phyloP scores from a whole-genome alignment of 768 basidiomycete species.

The Russula lepida region DNA sequence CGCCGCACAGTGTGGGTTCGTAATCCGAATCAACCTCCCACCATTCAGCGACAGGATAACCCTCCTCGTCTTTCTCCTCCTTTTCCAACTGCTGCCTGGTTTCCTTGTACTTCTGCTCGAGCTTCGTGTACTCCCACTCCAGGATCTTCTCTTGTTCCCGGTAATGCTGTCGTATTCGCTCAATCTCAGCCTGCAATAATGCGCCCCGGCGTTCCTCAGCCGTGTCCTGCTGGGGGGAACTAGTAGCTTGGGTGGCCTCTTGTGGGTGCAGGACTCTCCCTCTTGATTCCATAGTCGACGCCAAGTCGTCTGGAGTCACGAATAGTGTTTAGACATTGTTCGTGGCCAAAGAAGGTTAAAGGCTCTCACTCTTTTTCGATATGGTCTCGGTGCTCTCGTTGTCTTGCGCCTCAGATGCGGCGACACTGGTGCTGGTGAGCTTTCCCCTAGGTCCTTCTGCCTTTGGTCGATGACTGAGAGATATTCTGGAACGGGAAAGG shows the following conservation, averaged over 20 bases:
- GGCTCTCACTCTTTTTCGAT: not conserved
- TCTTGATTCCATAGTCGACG: not conserved
- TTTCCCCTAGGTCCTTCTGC: not conserved
- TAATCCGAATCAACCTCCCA: too few relatives aligned
- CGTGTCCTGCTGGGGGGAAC: not conserved
- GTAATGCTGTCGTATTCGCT: not conserved
- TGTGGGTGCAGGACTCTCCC: not conserved
- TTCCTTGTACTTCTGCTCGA: too few relatives aligned
- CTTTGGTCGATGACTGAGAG: not conserved
- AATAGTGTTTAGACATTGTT: not conserved
- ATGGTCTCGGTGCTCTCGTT: not conserved
- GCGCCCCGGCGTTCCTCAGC: not conserved
- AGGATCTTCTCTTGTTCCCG: not conserved
- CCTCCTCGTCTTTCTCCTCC: too few relatives aligned
- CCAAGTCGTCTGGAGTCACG: not conserved
- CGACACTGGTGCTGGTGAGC: not conserved
- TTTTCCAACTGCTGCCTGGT: too few relatives aligned
- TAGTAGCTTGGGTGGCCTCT: not conserved
- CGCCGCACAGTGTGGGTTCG: too few relatives aligned
- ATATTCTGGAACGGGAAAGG: not conserved
- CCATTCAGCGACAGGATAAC: too few relatives aligned
- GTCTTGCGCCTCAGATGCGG: not conserved
- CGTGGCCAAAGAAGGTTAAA: not conserved
- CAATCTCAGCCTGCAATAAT: not conserved
- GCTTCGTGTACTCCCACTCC: not conserved